Evolutionary conservation across 306 rosid genomes (phyloP).

Genomic region (Erythrophleum fordii): DNA sequence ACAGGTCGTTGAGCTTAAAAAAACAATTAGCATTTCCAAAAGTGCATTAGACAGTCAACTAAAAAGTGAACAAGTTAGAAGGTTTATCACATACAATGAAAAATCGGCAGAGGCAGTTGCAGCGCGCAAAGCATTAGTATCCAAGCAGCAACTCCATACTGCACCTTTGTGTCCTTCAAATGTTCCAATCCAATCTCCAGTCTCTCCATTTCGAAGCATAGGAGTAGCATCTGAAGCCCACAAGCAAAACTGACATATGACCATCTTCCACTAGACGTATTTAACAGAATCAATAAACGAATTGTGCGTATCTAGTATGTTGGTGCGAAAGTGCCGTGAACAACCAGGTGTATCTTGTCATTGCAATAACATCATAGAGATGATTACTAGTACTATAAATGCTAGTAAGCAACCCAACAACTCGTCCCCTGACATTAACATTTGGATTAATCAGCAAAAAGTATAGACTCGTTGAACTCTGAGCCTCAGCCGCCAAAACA

Average conservation of each 20-base stretch:
- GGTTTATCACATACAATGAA: conserved; percentile 63
- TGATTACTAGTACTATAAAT: not conserved
- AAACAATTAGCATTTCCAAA: conserved; percentile 12
- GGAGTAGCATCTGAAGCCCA: conserved; percentile 75
- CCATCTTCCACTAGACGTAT: not conserved
- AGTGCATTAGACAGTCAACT: not conserved
- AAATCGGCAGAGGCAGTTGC: conserved; percentile 97
- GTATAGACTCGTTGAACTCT: not conserved
- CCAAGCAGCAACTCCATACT: conserved; percentile 97
- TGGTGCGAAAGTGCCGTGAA: not conserved
- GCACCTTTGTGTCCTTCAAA: conserved; percentile 99
- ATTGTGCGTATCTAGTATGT: not conserved
- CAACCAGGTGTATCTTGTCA: too few species aligned
- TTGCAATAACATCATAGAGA: not conserved
- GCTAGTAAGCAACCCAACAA: not conserved
- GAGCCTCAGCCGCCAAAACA: not conserved
- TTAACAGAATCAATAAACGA: not conserved
- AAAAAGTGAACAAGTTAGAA: not conserved
- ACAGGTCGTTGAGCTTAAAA: not conserved
- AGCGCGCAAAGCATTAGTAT: conserved; percentile 87
- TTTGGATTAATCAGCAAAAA: too few species aligned
- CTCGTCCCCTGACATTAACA: not conserved
- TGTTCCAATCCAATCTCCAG: conserved; percentile 98
- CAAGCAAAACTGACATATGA: conserved; percentile 3
- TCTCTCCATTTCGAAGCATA: conserved; percentile 97